These are phyloP conservation scores for Populus tremula DNA, from an alignment of 345 rosid species.

Conservation along the genomic window DNA sequence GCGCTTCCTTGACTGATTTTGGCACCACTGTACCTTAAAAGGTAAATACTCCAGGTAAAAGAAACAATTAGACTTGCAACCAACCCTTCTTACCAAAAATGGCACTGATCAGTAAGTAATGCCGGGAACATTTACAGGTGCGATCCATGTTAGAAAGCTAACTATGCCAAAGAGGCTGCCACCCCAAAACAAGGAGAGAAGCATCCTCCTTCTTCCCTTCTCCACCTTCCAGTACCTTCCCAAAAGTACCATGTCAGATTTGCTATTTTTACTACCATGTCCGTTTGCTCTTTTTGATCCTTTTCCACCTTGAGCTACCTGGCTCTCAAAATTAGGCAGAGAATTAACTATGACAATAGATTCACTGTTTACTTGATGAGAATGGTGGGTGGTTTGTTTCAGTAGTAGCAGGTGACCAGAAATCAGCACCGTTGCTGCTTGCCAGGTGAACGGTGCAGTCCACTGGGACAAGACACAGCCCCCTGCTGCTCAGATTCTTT, in stretches of 20 bases:
- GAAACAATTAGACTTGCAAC: not conserved
- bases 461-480: slow-evolving; percentile 75
- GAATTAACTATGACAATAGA: too few species aligned
- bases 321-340: not conserved
- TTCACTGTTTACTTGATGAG: slow-evolving; percentile 9
- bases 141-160: slow-evolving; percentile 13
- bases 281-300: not conserved
- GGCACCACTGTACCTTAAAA: too few species aligned
- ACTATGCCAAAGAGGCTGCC: not conserved
- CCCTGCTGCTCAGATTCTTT: slow-evolving; percentile 66
- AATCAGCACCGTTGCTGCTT: slow-evolving; percentile 75
- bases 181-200: not conserved
- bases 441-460: slow-evolving; percentile 61
- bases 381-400: slow-evolving; percentile 25
- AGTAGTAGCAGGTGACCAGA: slow-evolving; percentile 74
- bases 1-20: too few species aligned
- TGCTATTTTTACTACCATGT: not conserved
- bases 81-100: not conserved
- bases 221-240: not conserved
- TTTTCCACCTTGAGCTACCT: not conserved
- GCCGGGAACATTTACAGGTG: slow-evolving; percentile 15
- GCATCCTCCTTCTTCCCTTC: not conserved
- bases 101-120: slow-evolving; percentile 9
- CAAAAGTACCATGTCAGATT: too few species aligned
- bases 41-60: not conserved